phyloP scores from a whole-genome alignment of 2,329 filamentous ascomycete genomes.

The Ophiostoma himal-ulmi region DNA sequence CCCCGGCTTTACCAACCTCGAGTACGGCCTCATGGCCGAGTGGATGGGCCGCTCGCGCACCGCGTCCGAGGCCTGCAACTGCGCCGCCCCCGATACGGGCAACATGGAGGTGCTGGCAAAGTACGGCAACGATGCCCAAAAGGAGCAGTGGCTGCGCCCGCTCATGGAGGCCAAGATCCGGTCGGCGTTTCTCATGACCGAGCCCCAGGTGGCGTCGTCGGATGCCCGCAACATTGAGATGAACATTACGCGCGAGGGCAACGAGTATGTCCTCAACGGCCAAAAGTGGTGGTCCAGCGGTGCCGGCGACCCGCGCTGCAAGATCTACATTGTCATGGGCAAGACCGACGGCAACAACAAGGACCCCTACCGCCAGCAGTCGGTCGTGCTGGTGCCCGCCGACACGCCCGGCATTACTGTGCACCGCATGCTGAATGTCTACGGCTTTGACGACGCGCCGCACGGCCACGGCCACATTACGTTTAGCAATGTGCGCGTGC shows the following conservation, averaged over 20 bases:
- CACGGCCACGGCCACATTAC: slow-evolving; percentile 92
- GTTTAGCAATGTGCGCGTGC: slow-evolving; percentile 87
- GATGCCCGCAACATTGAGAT: slow-evolving; percentile 93
- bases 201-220: slow-evolving; percentile 78
- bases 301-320: slow-evolving; percentile 85
- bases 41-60: slow-evolving; percentile 79
- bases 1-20: slow-evolving; percentile 87
- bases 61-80: slow-evolving; percentile 85
- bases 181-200: slow-evolving; percentile 89
- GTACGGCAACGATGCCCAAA: slow-evolving; percentile 81
- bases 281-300: slow-evolving; percentile 99
- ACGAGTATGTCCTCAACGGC: slow-evolving; percentile 87
- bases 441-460: slow-evolving; percentile 96
- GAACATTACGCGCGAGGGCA: slow-evolving; percentile 72
- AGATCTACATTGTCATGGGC: slow-evolving; percentile 94
- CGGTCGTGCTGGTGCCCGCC: slow-evolving; percentile 81
- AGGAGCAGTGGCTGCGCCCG: slow-evolving; percentile 74
- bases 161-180: slow-evolving; percentile 79
- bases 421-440: slow-evolving; percentile 87
- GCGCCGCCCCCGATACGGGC: slow-evolving; percentile 83
- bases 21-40: slow-evolving; percentile 98
- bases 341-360: slow-evolving; percentile 73
- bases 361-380: slow-evolving; percentile 83
- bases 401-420: slow-evolving; percentile 81
- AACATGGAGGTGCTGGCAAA: slow-evolving; percentile 95